Base-by-base conservation (phyloP, 495 filamentous ascomycete genomes). In the Penicillium pancosmium region DNA sequence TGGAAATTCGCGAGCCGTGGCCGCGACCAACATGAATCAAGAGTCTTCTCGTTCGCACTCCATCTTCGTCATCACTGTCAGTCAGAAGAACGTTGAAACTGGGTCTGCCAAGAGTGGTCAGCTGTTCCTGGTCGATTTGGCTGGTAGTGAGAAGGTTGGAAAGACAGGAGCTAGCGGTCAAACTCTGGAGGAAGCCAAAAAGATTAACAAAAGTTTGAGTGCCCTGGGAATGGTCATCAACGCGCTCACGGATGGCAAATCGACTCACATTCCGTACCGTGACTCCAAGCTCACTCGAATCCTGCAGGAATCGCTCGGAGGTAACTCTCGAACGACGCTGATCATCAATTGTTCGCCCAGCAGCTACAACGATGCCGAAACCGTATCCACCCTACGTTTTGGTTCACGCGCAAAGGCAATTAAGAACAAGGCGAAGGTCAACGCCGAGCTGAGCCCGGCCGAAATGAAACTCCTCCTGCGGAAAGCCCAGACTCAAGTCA, bases 401-500 rank as follows among this genome's bases (percentile, higher is more conserved):
- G 94, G 94, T 82, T 93, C 97, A 72, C 82, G 94, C 65, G 94
- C 94, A 41, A 98, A 98, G 82, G 88, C 92, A 0, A 98, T 98
- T 76, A 97, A 98, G 88, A 98, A 98, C 78, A 98, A 97, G 81
- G 94, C 94, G 69, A 98, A 97, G 90, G 88, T 98, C 80, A 98
- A 98, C 71, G 93, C 92, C 43, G 94, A 98, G 70, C 83, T 98
- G 61, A 97, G 93, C 68, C 94, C 94, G 11, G 86, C 90, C 7
- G 95, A 98, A 70, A 82, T 98, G 79, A 98, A 98, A 78, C 81
- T 86, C 55, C 80, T 96, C 67, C 83, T 98, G 65, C 91, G 88
- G 73, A 97, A 96, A 76, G 90, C 92, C 23, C 93, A 97, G 72
- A 84, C 80, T 36, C 93, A 98, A 73, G 88, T 93, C 56, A 90